Conservation (phyloP, 169 alveolate species). For the Plasmodium vivax region DNA sequence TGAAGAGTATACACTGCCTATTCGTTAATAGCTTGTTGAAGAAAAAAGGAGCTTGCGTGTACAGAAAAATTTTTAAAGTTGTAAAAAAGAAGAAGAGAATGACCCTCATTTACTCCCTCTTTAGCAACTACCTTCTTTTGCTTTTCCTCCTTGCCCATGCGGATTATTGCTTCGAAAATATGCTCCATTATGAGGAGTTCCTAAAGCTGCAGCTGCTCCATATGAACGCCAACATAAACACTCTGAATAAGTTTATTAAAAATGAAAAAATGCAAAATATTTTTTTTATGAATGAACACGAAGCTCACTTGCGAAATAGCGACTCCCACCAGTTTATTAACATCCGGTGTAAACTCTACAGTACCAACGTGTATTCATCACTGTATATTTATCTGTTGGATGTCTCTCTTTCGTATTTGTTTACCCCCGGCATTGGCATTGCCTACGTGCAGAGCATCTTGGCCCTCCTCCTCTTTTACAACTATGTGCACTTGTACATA, state of each 20-base stretch:
- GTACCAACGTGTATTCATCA: slow-evolving; percentile 35
- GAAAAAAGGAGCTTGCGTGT: slow-evolving; percentile 53
- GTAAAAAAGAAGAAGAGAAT: slow-evolving; percentile 51
- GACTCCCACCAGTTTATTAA: background rate
- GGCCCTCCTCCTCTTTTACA: slow-evolving; percentile 38
- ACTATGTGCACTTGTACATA: slow-evolving; percentile 42
- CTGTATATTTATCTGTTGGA: slow-evolving; percentile 52
- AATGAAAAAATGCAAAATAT: slow-evolving; percentile 58
- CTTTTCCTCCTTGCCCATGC: slow-evolving; percentile 39
- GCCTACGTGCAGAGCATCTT: slow-evolving; percentile 31
- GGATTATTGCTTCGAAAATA: slow-evolving; percentile 55
- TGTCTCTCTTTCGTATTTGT: slow-evolving; percentile 34
- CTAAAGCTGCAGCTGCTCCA: slow-evolving; percentile 55
- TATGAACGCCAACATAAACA: slow-evolving; percentile 55
- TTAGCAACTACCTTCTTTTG: slow-evolving; percentile 28
- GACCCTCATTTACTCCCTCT: slow-evolving; percentile 30
- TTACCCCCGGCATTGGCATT: slow-evolving; percentile 62
- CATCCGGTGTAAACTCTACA: slow-evolving; percentile 48
- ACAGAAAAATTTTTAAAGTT: slow-evolving; percentile 39
- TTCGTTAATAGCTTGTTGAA: slow-evolving; percentile 21
- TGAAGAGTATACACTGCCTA: slow-evolving; percentile 31
- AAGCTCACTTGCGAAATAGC: background rate
- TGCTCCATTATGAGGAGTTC: slow-evolving; percentile 59
- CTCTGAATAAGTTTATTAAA: slow-evolving; percentile 28
- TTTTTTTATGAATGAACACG: background rate